Conservation (phyloP, 495 filamentous ascomycete species). For the Daldinia childiae region DNA sequence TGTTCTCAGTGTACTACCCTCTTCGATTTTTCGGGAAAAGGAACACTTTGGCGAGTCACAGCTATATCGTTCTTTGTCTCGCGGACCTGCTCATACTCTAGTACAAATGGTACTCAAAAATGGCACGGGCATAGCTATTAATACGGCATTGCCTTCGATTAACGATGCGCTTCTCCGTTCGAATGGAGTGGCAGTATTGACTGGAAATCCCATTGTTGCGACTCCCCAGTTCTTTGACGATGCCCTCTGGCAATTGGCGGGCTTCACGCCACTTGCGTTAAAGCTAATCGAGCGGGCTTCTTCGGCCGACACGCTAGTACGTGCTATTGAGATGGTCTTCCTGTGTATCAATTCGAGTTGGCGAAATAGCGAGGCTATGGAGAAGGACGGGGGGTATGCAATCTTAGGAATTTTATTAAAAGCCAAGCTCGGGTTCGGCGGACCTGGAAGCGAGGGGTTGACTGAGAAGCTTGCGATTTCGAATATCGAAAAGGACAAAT, state of each 20-base stretch:
- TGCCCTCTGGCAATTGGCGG: conserved; percentile 89
- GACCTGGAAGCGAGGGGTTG: conserved; percentile 51
- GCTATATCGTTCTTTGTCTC: conserved; percentile 79
- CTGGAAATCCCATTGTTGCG: conserved; percentile 83
- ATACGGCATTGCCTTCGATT: conserved; percentile 85
- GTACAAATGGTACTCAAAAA: conserved; percentile 75
- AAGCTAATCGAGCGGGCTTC: conserved; percentile 81
- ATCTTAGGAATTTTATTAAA: conserved; percentile 82
- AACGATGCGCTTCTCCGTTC: conserved; percentile 84
- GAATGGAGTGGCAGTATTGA: conserved; percentile 81
- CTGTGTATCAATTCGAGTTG: conserved; percentile 86
- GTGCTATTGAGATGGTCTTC: conserved; percentile 84
- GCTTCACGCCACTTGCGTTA: conserved; percentile 82
- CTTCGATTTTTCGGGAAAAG: conserved; percentile 79
- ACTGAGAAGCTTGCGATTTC: conserved; percentile 52
- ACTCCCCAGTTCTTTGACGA: conserved; percentile 87
- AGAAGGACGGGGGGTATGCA: conserved; percentile 91
- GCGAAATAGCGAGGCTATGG: conserved; percentile 99
- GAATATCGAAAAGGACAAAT: conserved; percentile 66
- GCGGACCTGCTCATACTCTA: conserved; percentile 74
- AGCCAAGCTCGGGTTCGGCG: conserved; percentile 72
- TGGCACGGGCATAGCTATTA: conserved; percentile 83
- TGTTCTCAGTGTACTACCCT: conserved; percentile 84
- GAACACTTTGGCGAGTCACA: conserved; percentile 77
- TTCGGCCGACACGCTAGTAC: conserved; percentile 72